Base-by-base conservation (phyloP, 257 asterid species). In the Forsythia suspensa region DNA sequence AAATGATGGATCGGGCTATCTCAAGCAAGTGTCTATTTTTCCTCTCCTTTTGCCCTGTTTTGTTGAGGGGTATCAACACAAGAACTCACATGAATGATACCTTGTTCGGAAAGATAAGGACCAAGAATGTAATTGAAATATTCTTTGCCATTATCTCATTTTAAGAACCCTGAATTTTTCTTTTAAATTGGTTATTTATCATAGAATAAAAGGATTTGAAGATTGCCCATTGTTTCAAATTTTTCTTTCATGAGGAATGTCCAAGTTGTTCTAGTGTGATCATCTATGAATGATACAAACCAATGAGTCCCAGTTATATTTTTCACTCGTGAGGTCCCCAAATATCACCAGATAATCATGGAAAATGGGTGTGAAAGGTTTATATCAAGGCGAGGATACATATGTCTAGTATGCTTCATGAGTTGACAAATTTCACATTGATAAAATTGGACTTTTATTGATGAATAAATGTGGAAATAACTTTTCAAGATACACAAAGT, bases 181-280 rank as follows among this genome's bases (percentile, higher is more conserved):
- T 38, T 1, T 66, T 18, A 2, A 70, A 70, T 8, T 70, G 74
- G 4, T 36, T 70, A 1, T 40, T 40, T 0, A 70, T 70, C 74
- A 70, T 70, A 0, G 12, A 0, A 20, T 70, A 24, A 39, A 70
- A 70, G 0, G 16, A 13, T 3, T 70, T 40, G 6, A 69, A 70
- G 0, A 70, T 16, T 39, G 29, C n/a, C 6, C 0, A 5, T 0
- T 0, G 1, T 13, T 1, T 48, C 59, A 15, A 6, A 48, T 48
- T 48, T 48, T 12, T 48, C 77, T 73, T 51, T 73, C 77, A 73
- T 51, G 0, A 36, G 77, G 34, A 73, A 73, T 34, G 34, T 6
- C 46, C 77, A 73, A 0, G 69, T 42, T 0, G 43, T 18, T 15
- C 29, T 73, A 3, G 16, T 48, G 8, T 73, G 76, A 21, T 52